These are phyloP conservation scores for Scheffersomyces ergatensis DNA, from an alignment of 805 yeast genomes.

Conservation along the genomic window DNA sequence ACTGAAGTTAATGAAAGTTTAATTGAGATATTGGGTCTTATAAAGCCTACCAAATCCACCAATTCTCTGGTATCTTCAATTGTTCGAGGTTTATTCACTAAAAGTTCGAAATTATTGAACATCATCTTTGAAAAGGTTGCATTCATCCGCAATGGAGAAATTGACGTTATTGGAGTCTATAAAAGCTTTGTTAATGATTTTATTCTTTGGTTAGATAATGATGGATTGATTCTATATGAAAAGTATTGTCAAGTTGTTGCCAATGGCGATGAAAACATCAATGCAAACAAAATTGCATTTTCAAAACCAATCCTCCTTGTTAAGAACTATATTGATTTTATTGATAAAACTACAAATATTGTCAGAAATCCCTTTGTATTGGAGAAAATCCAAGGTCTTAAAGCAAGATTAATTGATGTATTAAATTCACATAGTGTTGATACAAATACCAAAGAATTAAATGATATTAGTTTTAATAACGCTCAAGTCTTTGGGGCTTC, in stretches of 20 bases:
- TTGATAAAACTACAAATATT: conserved; percentile 15
- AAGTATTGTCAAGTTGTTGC: conserved; percentile 20
- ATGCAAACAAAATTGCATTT: conserved; percentile 15
- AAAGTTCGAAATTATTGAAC: conserved; percentile 27
- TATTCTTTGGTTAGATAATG: conserved; percentile 36
- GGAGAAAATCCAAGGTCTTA: conserved; percentile 22
- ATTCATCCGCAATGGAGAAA: conserved; percentile 12
- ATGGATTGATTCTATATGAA: conserved; percentile 30
- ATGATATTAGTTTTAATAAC: conserved; percentile 33
- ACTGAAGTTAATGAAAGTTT: conserved; percentile 30
- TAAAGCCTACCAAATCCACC: conserved; percentile 26
- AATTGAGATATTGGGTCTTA: conserved; percentile 30
- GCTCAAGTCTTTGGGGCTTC: conserved; percentile 26
- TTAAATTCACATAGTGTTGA: conserved; percentile 12
- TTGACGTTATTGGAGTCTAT: conserved; percentile 24
- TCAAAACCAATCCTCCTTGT: conserved; percentile 32
- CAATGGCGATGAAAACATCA: conserved; percentile 7
- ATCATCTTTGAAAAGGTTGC: conserved; percentile 12
- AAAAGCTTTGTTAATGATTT: conserved; percentile 37
- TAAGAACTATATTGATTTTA: conserved; percentile 24
- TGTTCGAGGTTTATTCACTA: conserved; percentile 39
- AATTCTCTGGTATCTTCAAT: conserved; percentile 25
- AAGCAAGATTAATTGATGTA: conserved; percentile 12
- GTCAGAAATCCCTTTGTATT: conserved; percentile 40
- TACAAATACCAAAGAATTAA: conserved; percentile 17